Evolutionary conservation across 768 basidiomycete genomes (phyloP).

Genomic region (Mycena belliarum): DNA sequence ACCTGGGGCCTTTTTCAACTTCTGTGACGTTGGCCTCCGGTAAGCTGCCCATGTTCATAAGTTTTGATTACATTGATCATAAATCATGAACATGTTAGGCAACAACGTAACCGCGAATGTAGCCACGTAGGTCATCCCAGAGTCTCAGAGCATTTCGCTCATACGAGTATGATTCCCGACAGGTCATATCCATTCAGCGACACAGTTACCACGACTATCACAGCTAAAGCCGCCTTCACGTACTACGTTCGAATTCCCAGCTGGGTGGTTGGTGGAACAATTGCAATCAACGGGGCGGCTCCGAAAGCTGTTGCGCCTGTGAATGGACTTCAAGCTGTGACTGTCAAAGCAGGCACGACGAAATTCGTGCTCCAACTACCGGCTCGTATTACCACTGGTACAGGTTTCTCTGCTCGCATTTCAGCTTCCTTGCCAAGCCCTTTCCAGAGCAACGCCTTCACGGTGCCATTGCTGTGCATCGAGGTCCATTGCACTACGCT

Average conservation of each 20-base stretch:
- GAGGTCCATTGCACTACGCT: slow-evolving; percentile 42
- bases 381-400: slow-evolving; percentile 37
- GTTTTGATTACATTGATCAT: too few relatives aligned
- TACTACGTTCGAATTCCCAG: slow-evolving; percentile 52
- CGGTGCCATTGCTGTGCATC: slow-evolving; percentile 39
- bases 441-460: slow-evolving; percentile 36
- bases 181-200: slow-evolving; percentile 52
- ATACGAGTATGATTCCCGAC: background rate
- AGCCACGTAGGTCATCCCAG: slow-evolving; percentile 32
- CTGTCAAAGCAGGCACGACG: slow-evolving; percentile 32
- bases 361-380: slow-evolving; percentile 35
- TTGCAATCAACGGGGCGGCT: slow-evolving; percentile 39
- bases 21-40: slow-evolving; percentile 41
- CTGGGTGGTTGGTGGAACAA: slow-evolving; percentile 49
- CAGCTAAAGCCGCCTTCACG: slow-evolving; percentile 42
- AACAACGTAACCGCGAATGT: slow-evolving; percentile 46
- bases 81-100: too few relatives aligned
- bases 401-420: background rate
- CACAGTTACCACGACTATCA: slow-evolving; percentile 46
- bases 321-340: slow-evolving; percentile 35
- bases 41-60: slow-evolving; percentile 17
- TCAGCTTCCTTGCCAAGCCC: background rate
- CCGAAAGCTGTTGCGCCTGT: slow-evolving; percentile 28
- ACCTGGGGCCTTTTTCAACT: slow-evolving; percentile 49
- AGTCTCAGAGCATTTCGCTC: background rate